These are phyloP conservation scores for Gossypium raimondii DNA, from an alignment of 345 rosid species.

Conservation along the genomic window DNA sequence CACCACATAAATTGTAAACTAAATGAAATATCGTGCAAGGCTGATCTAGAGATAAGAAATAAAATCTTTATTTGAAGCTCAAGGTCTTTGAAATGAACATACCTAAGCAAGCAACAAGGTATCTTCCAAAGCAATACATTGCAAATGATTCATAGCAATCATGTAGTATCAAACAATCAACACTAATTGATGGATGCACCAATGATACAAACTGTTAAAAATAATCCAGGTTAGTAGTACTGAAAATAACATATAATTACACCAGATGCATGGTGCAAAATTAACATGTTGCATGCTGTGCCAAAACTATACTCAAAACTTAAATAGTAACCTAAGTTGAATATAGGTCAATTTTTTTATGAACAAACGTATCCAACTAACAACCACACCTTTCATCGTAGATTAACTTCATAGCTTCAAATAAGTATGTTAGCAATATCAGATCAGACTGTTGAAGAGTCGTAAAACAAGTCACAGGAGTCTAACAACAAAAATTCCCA, in stretches of 20 bases:
- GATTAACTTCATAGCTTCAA: neutral
- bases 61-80: neutral
- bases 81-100: neutral
- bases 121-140: slow-evolving; percentile 99
- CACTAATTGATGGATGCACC: slow-evolving; percentile 71
- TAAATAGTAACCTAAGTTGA: too few relatives aligned
- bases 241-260: too few relatives aligned
- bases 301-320: too few relatives aligned
- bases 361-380: neutral
- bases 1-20: neutral
- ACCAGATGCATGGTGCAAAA: too few relatives aligned
- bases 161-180: slow-evolving; percentile 75
- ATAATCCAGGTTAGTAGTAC: too few relatives aligned
- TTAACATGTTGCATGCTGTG: too few relatives aligned
- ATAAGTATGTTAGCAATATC: slow-evolving; percentile 3
- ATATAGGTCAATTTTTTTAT: too few relatives aligned
- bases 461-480: neutral
- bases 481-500: neutral
- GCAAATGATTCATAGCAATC: slow-evolving; percentile 99
- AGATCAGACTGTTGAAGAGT: neutral
- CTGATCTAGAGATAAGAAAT: neutral
- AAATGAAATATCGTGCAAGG: neutral
- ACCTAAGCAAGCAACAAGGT: slow-evolving; percentile 73
- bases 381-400: neutral
- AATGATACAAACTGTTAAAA: too few relatives aligned